These are phyloP conservation scores for Hygrophoropsis aurantiaca DNA, from an alignment of 768 basidiomycete species.

Conservation along the genomic window DNA sequence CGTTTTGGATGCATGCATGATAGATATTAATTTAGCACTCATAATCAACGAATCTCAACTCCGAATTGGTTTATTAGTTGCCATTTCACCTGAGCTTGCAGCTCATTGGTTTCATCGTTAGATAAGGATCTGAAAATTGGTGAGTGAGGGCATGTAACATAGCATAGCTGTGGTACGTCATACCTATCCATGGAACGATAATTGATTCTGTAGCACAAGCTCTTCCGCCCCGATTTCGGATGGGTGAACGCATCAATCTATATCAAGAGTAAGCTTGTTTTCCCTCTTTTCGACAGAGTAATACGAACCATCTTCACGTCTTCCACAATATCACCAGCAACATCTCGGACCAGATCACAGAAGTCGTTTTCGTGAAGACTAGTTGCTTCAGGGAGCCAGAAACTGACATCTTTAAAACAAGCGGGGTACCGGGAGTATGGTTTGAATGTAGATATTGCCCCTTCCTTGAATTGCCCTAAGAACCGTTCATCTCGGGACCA, in stretches of 20 bases:
- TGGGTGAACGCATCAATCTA: slow-evolving; percentile 92
- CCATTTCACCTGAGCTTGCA: slow-evolving; percentile 64
- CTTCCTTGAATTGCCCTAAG: slow-evolving; percentile 78
- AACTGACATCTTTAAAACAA: slow-evolving; percentile 93
- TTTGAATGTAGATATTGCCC: slow-evolving; percentile 78
- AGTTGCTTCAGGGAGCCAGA: slow-evolving; percentile 72
- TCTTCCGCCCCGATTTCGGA: slow-evolving; percentile 78
- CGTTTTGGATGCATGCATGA: slow-evolving; percentile 14
- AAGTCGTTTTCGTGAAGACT: slow-evolving; percentile 92
- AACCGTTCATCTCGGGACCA: slow-evolving; percentile 93
- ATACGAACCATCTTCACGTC: slow-evolving; percentile 76
- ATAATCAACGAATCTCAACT: slow-evolving; percentile 84
- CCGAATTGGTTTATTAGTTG: slow-evolving; percentile 61
- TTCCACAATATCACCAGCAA: slow-evolving; percentile 90
- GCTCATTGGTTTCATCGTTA: slow-evolving; percentile 84
- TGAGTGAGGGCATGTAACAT: slow-evolving; percentile 4
- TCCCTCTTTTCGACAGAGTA: not conserved
- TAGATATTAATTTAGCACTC: slow-evolving; percentile 36
- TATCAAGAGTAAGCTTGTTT: slow-evolving; percentile 6
- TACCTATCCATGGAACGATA: slow-evolving; percentile 97
- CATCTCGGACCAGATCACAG: slow-evolving; percentile 91
- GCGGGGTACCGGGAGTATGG: slow-evolving; percentile 92
- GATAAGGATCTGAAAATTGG: slow-evolving; percentile 64
- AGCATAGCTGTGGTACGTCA: slow-evolving; percentile 10
- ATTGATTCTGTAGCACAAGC: slow-evolving; percentile 87